These are phyloP conservation scores for Pseudogymnoascus sp. DNA, from an alignment of 2,329 filamentous ascomycete species.

Conservation along the genomic window DNA sequence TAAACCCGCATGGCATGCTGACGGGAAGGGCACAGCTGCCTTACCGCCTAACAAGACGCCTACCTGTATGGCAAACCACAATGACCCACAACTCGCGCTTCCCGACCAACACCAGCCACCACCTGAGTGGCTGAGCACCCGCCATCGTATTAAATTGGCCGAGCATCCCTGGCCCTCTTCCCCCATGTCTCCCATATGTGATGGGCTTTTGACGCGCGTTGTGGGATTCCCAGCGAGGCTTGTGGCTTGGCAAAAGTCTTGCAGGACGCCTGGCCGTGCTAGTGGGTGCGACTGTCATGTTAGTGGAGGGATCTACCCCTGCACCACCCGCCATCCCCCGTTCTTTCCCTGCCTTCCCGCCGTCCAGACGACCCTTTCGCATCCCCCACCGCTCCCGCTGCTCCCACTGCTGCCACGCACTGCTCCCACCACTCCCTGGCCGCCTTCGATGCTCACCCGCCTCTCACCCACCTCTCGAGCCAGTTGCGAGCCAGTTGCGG, in stretches of 20 bases:
- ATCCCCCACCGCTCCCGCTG: neutral
- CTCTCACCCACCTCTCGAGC: too few species aligned
- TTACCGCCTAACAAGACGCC: constrained; percentile 2
- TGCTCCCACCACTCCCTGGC: neutral
- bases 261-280: neutral
- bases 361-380: neutral
- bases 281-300: neutral
- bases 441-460: neutral
- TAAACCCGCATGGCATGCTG: neutral
- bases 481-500: neutral
- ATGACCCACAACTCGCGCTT: neutral
- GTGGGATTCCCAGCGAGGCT: neutral
- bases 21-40: neutral
- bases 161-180: too few species aligned
- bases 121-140: constrained; percentile 1
- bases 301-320: neutral
- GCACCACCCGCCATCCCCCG: neutral
- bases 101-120: neutral
- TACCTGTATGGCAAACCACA: neutral
- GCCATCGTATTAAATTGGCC: neutral
- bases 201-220: neutral
- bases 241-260: constrained; percentile 1
- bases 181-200: neutral
- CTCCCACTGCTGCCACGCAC: neutral
- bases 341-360: neutral